Percentiles rank a stretch among this genome's conserved stretches.
Evolutionary conservation across 164 flowering plant genomes (phyloP).

Genomic region (Saururus chinensis): DNA sequence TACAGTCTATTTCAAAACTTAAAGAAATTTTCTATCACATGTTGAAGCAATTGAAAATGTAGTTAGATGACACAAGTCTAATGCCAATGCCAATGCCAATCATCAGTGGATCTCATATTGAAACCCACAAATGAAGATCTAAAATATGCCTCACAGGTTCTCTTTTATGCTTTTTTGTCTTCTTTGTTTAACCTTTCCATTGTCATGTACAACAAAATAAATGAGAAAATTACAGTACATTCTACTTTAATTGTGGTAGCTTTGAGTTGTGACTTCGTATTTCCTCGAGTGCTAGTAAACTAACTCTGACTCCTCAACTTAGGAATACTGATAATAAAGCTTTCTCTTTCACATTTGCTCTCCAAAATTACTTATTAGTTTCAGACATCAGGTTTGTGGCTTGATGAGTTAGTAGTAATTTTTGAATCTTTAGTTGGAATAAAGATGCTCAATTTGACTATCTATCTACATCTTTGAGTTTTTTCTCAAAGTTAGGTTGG

Average conservation of each 20-base stretch:
- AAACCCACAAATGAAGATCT: constrained; percentile 67
- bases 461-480: neutral
- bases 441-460: no score
- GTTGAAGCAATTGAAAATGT: constrained; percentile 86
- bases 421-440: neutral
- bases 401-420: neutral
- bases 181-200: neutral
- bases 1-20: constrained; percentile 50
- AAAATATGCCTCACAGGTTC: constrained; percentile 76
- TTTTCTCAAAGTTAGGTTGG: neutral
- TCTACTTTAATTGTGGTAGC: constrained; percentile 24
- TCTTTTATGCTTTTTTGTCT: constrained; percentile 1
- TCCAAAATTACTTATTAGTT: constrained; percentile 60
- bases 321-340: constrained; percentile 65
- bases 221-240: neutral
- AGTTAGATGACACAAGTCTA: constrained; percentile 74
- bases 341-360: constrained; percentile 58
- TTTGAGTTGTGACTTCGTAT: constrained; percentile 81
- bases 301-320: constrained; percentile 74
- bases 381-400: constrained; percentile 77
- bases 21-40: constrained; percentile 66
- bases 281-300: constrained; percentile 54
- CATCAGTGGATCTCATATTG: constrained; percentile 69
- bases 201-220: neutral
- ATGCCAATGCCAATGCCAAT: constrained; percentile 45